Conservation (phyloP, 2,329 filamentous ascomycete species). For the Epichloe elymi region DNA sequence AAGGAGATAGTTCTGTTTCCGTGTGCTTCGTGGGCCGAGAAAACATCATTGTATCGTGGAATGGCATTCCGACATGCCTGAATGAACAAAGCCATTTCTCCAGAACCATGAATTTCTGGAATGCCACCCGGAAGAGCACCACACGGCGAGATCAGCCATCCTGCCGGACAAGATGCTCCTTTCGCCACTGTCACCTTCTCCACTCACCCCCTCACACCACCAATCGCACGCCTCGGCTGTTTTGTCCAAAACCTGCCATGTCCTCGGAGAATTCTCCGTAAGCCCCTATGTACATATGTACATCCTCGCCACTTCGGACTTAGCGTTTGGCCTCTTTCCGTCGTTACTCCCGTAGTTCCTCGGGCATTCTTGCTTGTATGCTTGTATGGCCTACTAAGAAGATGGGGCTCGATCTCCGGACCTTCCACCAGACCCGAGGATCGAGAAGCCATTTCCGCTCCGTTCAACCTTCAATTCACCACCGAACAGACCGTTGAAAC, state of each 20-base stretch:
- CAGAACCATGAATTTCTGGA: neutral
- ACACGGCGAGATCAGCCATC: neutral
- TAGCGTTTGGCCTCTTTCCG: neutral
- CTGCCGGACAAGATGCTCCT: constrained; percentile 1
- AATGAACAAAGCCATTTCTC: neutral
- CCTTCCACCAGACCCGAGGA: constrained; percentile 4
- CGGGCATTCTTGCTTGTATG: neutral
- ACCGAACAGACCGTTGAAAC: constrained; percentile 5
- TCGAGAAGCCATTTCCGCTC: constrained; percentile 7
- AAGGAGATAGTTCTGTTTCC: no score
- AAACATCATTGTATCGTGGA: no score
- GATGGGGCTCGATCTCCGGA: constrained; percentile 8
- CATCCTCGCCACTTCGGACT: neutral
- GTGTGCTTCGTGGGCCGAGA: no score
- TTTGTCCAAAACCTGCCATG: neutral
- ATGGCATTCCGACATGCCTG: neutral
- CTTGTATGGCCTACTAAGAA: neutral
- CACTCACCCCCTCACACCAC: neutral
- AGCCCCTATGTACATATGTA: no score
- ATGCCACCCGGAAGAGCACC: neutral
- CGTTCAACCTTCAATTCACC: constrained; percentile 7
- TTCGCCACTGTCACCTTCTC: neutral
- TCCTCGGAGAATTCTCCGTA: no score
- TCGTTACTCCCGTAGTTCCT: neutral
- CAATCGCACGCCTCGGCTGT: neutral